These are phyloP conservation scores for Xerocomus brunneocitrinus DNA, from an alignment of 768 basidiomycete species.

Conservation along the genomic window DNA sequence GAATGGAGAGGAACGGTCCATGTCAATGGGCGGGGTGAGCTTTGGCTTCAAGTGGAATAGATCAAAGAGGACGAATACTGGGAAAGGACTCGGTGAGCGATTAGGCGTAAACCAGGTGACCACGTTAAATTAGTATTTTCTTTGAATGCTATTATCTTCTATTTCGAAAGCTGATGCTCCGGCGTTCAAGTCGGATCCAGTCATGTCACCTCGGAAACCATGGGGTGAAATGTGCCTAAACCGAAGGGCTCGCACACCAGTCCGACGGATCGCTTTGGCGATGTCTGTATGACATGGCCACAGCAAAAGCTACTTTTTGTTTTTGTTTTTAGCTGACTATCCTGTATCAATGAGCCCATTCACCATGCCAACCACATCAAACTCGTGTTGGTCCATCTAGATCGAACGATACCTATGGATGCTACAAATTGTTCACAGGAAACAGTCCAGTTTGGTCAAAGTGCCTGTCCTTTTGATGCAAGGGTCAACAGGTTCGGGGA, in stretches of 20 bases:
- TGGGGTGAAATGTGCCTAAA: not conserved
- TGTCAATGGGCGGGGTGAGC: conserved; percentile 40
- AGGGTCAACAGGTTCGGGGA: conserved; percentile 11
- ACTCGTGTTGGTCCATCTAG: conserved; percentile 2
- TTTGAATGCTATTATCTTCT: not conserved
- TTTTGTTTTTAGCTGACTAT: not conserved
- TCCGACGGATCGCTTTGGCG: not conserved
- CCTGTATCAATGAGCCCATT: not conserved
- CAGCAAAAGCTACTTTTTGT: not conserved
- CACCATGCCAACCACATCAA: conserved; percentile 6
- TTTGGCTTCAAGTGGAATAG: conserved; percentile 35
- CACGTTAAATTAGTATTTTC: conserved; percentile 16
- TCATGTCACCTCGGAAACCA: not conserved
- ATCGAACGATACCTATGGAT: not conserved
- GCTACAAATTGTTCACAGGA: conserved; percentile 2
- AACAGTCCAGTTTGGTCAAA: conserved; percentile 14
- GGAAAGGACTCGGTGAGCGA: conserved; percentile 25
- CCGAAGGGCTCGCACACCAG: not conserved
- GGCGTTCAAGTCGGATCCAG: not conserved
- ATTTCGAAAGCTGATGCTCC: not conserved
- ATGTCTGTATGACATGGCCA: not conserved
- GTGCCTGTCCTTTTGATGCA: conserved; percentile 3
- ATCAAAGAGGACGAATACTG: conserved; percentile 26
- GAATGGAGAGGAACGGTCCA: conserved; percentile 37
- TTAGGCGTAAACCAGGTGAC: conserved; percentile 14